These are phyloP conservation scores for Papiliotrema fonsecae DNA, from an alignment of 1,284 basidiomycete species.

Conservation along the genomic window DNA sequence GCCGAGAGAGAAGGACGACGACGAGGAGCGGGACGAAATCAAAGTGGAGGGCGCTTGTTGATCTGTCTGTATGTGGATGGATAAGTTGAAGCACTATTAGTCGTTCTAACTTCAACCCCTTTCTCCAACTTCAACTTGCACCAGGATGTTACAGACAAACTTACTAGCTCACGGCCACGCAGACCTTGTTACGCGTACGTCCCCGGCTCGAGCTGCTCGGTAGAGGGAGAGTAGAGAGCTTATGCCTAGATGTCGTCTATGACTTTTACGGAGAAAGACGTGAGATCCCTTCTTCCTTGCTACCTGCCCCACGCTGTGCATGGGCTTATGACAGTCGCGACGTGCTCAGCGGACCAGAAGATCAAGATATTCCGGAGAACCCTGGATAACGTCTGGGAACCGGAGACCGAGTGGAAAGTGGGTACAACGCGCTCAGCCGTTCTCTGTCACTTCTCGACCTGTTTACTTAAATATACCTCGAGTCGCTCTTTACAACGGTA, in stretches of 20 bases:
- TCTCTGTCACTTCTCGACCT: background rate
- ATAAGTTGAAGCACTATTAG: background rate
- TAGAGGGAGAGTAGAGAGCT: slow-evolving; percentile 4
- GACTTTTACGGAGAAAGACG: slow-evolving; percentile 78
- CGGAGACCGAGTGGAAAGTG: slow-evolving; percentile 85
- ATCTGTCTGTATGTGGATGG: background rate
- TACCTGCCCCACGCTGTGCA: background rate
- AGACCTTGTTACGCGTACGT: slow-evolving; percentile 47
- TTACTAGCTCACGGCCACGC: slow-evolving; percentile 45
- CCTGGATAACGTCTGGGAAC: slow-evolving; percentile 61
- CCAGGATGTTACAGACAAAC: slow-evolving; percentile 46
- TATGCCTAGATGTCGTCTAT: slow-evolving; percentile 65
- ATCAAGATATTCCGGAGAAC: slow-evolving; percentile 76
- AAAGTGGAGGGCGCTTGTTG: background rate
- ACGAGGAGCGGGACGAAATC: too few relatives aligned
- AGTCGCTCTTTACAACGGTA: background rate
- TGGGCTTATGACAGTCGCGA: slow-evolving; percentile 30
- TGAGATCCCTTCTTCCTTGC: slow-evolving; percentile 17
- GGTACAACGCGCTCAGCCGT: slow-evolving; percentile 14
- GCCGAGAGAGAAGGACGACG: too few relatives aligned
- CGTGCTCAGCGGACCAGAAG: slow-evolving; percentile 54
- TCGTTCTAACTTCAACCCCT: background rate
- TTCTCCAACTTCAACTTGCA: background rate
- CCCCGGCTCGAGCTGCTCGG: too few relatives aligned
- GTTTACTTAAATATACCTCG: background rate